Evolutionary conservation across 2,329 filamentous ascomycete species (phyloP).

Genomic region (Nigrospora sphaerica): DNA sequence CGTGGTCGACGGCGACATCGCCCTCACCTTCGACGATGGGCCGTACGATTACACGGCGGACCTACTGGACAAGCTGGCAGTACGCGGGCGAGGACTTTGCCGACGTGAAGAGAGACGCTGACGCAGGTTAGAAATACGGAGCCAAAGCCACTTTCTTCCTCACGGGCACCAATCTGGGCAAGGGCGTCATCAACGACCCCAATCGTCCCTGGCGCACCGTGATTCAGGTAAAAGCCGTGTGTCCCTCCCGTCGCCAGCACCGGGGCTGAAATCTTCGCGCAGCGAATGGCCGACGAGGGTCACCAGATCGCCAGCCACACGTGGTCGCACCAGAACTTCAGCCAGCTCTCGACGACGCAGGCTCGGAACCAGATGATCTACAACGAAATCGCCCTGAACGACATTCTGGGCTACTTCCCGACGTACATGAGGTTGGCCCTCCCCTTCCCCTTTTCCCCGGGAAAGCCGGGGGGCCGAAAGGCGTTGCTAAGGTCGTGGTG

Average conservation of each 20-base stretch:
- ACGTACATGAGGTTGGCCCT: slow-evolving; percentile 22
- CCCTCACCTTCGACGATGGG: slow-evolving; percentile 58
- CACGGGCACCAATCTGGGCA: slow-evolving; percentile 43
- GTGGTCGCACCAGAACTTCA: slow-evolving; percentile 26
- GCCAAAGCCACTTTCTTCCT: slow-evolving; percentile 60
- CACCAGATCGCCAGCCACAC: slow-evolving; percentile 26
- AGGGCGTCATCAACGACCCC: slow-evolving; percentile 42
- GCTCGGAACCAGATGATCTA: slow-evolving; percentile 23
- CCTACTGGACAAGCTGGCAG: slow-evolving; percentile 43
- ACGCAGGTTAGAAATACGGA: slow-evolving; percentile 35
- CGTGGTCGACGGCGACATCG: slow-evolving; percentile 45
- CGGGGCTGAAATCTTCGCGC: not conserved
- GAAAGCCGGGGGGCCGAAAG: not conserved
- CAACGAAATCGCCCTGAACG: slow-evolving; percentile 25
- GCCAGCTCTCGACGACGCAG: slow-evolving; percentile 17
- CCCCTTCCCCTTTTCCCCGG: too few species aligned
- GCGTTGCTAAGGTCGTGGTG: not conserved
- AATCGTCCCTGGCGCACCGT: slow-evolving; percentile 20
- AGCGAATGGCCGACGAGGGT: slow-evolving; percentile 26
- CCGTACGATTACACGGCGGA: slow-evolving; percentile 52
- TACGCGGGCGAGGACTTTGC: slow-evolving; percentile 4
- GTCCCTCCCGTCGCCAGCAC: not conserved
- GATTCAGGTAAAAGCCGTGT: slow-evolving; percentile 15
- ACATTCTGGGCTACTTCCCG: slow-evolving; percentile 24
- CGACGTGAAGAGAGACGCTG: slow-evolving; percentile 2